A percentile compares a stretch with the other conserved stretches of the same genome.
These are phyloP conservation scores for Alternaria sp. DNA, from an alignment of 2,329 filamentous ascomycete genomes.

Conservation along the genomic window DNA sequence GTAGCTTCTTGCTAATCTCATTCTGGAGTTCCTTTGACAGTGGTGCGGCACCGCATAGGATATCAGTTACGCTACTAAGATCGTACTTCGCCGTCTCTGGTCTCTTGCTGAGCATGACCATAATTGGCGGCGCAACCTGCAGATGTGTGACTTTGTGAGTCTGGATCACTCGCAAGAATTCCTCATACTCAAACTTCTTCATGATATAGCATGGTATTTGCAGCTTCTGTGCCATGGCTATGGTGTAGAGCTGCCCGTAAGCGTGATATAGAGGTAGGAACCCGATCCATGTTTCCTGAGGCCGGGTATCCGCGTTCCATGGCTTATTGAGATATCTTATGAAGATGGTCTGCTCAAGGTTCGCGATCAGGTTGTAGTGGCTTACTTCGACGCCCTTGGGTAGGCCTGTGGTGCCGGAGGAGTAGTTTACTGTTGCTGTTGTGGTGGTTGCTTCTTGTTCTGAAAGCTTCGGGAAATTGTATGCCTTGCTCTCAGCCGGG, in stretches of 20 bases:
- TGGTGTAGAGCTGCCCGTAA: slow-evolving; percentile 56
- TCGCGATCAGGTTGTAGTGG: slow-evolving; percentile 59
- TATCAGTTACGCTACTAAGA: slow-evolving; percentile 48
- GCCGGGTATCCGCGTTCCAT: slow-evolving; percentile 49
- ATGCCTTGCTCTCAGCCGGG: slow-evolving; percentile 33
- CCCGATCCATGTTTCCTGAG: slow-evolving; percentile 58
- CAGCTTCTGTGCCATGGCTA: slow-evolving; percentile 53
- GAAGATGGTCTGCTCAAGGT: slow-evolving; percentile 59
- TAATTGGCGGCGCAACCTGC: slow-evolving; percentile 52
- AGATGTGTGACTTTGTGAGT: slow-evolving; percentile 48
- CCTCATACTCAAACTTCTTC: slow-evolving; percentile 50
- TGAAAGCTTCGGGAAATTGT: slow-evolving; percentile 35
- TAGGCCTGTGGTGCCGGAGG: slow-evolving; percentile 59
- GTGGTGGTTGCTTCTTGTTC: slow-evolving; percentile 36
- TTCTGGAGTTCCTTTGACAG: slow-evolving; percentile 53
- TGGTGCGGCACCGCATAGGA: slow-evolving; percentile 53
- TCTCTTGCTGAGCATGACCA: slow-evolving; percentile 54
- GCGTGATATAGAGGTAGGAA: slow-evolving; percentile 53
- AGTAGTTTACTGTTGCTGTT: slow-evolving; percentile 58
- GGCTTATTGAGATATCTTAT: slow-evolving; percentile 53
- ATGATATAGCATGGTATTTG: slow-evolving; percentile 55
- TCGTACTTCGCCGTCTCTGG: slow-evolving; percentile 52
- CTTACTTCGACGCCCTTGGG: slow-evolving; percentile 61
- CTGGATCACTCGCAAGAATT: slow-evolving; percentile 49
- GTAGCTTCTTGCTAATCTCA: slow-evolving; percentile 44